A percentile compares a stretch with the other conserved stretches of the same genome.
phyloP scores from a whole-genome alignment of 106 monocot species.

The Acorus gramineus region DNA sequence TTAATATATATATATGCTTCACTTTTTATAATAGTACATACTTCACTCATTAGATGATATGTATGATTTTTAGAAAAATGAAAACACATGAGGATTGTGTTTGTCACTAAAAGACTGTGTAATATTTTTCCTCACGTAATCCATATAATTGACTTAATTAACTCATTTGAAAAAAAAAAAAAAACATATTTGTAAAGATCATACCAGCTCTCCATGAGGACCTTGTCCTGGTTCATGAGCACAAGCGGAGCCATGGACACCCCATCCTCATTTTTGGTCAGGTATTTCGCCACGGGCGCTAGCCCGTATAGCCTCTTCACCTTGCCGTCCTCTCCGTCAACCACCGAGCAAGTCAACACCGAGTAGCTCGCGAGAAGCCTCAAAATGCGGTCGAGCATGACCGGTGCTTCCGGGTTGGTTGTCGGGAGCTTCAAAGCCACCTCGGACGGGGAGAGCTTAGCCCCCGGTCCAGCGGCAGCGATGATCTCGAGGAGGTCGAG shows the following conservation, averaged over 20 bases:
- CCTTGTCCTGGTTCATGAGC: slow-evolving; percentile 9
- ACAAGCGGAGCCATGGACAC: not conserved
- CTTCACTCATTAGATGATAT: no score
- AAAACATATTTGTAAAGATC: no score
- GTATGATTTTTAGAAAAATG: no score
- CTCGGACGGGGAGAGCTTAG: slow-evolving; percentile 5
- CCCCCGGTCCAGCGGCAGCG: not conserved
- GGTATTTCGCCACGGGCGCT: not conserved
- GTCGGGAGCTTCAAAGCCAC: not conserved
- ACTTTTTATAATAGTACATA: no score
- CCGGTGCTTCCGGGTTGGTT: not conserved
- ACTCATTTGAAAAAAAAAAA: no score
- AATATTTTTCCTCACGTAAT: no score
- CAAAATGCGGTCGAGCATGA: slow-evolving; percentile 13
- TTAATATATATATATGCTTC: no score
- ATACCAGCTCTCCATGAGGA: slow-evolving; percentile 31
- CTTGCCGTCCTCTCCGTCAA: not conserved
- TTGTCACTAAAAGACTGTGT: no score
- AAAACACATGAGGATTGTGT: no score
- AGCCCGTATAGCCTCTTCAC: slow-evolving; percentile 9
- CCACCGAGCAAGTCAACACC: slow-evolving; percentile 7
- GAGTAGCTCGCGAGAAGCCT: slow-evolving; percentile 17
- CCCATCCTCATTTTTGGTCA: not conserved
- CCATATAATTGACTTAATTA: no score
- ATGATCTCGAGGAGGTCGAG: slow-evolving; percentile 12